Conservation (phyloP, 2,329 filamentous ascomycete genomes). For the Diaporthe aspalathi region DNA sequence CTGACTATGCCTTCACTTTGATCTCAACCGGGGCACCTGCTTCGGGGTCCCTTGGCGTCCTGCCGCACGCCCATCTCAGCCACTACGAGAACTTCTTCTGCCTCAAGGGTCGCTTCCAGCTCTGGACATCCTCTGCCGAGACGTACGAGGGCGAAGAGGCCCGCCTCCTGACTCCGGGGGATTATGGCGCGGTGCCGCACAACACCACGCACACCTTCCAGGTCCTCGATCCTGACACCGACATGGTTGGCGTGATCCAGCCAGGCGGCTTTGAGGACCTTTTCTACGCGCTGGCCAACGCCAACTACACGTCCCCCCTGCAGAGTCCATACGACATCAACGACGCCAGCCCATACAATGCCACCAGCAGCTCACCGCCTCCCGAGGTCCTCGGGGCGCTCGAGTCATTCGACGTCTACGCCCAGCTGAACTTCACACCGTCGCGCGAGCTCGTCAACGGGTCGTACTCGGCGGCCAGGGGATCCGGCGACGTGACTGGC, state of each 20-base stretch:
- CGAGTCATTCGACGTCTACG: constrained; percentile 56
- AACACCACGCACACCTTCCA: constrained; percentile 62
- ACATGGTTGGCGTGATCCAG: constrained; percentile 57
- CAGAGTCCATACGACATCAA: constrained; percentile 30
- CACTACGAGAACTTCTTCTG: constrained; percentile 62
- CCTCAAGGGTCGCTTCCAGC: constrained; percentile 56
- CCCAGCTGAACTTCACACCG: constrained; percentile 53
- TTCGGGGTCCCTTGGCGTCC: constrained; percentile 52
- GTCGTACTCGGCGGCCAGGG: constrained; percentile 21
- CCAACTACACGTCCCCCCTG: constrained; percentile 41
- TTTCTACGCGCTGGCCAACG: constrained; percentile 49
- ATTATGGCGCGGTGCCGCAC: constrained; percentile 57
- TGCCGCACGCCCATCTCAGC: constrained; percentile 55
- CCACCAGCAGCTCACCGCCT: constrained; percentile 43
- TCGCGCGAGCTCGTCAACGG: constrained; percentile 56
- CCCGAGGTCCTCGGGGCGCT: constrained; percentile 50
- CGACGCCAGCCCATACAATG: constrained; percentile 40
- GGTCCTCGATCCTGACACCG: constrained; percentile 58
- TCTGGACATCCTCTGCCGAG: constrained; percentile 54
- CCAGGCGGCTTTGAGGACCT: constrained; percentile 62
- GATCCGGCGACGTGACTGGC: constrained; percentile 47
- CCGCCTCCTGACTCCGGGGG: constrained; percentile 55
- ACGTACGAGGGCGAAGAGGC: constrained; percentile 39
- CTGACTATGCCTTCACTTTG: constrained; percentile 56
- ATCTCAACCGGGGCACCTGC: constrained; percentile 56